A percentile compares a stretch with the other conserved stretches of the same genome.
These are phyloP conservation scores for Angophora floribunda DNA, from an alignment of 345 rosid genomes.

Conservation along the genomic window DNA sequence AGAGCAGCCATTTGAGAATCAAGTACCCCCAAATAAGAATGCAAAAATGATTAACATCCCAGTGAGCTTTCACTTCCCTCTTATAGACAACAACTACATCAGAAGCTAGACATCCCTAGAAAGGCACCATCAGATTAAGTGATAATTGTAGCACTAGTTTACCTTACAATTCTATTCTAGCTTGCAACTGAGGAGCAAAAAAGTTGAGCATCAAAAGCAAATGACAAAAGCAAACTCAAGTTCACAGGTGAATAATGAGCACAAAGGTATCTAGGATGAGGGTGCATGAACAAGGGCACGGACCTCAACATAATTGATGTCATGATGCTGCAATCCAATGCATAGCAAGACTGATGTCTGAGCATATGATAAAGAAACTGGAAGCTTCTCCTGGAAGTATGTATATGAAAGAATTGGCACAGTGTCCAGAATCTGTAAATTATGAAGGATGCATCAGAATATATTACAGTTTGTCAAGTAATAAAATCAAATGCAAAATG, in stretches of 20 bases:
- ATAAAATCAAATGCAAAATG: not conserved
- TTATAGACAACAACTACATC: not conserved
- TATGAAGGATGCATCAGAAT: not conserved
- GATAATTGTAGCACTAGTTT: not conserved
- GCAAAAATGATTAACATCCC: not conserved
- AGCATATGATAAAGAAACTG: constrained; percentile 58
- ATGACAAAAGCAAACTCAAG: not conserved
- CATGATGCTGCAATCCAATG: constrained; percentile 76
- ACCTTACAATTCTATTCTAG: not conserved
- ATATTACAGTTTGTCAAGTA: not conserved
- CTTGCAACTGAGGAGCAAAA: not conserved
- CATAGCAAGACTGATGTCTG: constrained; percentile 81
- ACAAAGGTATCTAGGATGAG: not conserved
- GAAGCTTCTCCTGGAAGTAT: constrained; percentile 81
- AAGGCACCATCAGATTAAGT: not conserved
- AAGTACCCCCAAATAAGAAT: not conserved
- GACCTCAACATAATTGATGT: constrained; percentile 66
- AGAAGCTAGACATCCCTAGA: not conserved
- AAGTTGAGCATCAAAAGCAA: not conserved
- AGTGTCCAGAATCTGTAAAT: constrained; percentile 52
- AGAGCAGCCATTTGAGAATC: not conserved
- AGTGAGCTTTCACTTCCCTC: not conserved
- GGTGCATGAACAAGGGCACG: not conserved
- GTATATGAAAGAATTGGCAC: constrained; percentile 60
- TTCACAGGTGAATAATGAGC: not conserved